phyloP scores from a whole-genome alignment of 1,139 yeast genomes.

The Sugiyamaella neomexicana region DNA sequence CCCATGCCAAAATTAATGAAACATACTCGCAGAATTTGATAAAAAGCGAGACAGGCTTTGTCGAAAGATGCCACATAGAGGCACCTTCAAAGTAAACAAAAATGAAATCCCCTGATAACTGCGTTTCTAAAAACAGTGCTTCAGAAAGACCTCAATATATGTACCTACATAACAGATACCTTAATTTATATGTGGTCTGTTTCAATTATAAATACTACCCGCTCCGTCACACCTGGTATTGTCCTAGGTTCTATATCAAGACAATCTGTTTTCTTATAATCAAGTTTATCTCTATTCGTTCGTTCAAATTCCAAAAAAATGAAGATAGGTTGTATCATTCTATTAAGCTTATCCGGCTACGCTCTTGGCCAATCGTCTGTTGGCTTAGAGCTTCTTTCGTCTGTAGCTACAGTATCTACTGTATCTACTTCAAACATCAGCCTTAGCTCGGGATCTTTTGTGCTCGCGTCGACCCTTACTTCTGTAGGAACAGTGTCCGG shows the following conservation, averaged over 20 bases:
- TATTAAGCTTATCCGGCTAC: background rate
- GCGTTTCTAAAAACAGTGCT: conserved; percentile 1
- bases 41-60: background rate
- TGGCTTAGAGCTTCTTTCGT: background rate
- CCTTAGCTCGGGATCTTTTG: conserved; percentile 6
- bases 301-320: background rate
- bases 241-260: background rate
- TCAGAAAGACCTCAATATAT: background rate
- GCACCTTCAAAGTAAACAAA: background rate
- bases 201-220: background rate
- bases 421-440: conserved; percentile 6
- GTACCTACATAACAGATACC: background rate
- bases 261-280: background rate
- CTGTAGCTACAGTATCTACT: too few species aligned
- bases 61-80: background rate
- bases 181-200: background rate
- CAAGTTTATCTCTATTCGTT: background rate
- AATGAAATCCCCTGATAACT: background rate
- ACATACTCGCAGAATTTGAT: background rate
- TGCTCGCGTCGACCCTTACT: background rate
- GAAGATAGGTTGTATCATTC: background rate
- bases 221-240: background rate
- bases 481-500: background rate
- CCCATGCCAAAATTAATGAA: too few species aligned
- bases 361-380: background rate